These are phyloP conservation scores for Heliamphora exappendiculata DNA, from an alignment of 148 eudicot species.

Conservation along the genomic window DNA sequence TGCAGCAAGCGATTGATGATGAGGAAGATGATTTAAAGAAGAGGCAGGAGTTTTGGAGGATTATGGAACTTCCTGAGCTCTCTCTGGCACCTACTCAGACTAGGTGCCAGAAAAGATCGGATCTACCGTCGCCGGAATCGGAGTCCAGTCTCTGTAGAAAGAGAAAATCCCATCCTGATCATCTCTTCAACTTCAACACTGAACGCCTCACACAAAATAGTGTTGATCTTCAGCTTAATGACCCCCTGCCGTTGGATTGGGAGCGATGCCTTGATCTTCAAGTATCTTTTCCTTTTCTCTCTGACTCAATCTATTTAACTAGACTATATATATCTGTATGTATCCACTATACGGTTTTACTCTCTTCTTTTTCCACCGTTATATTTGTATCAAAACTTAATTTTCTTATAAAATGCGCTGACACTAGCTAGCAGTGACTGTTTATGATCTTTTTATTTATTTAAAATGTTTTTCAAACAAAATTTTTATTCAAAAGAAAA, in stretches of 20 bases:
- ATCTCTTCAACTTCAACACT: background rate
- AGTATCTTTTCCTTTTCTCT: background rate
- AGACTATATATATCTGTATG: too few relatives aligned
- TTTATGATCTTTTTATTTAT: too few relatives aligned
- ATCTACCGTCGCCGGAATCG: background rate
- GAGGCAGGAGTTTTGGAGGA: background rate
- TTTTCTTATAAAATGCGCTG: too few relatives aligned
- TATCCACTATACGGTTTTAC: too few relatives aligned
- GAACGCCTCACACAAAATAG: background rate
- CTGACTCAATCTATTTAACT: background rate
- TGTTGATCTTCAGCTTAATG: constrained; percentile 23
- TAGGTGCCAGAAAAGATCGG: background rate
- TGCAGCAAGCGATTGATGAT: background rate
- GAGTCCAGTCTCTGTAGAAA: constrained; percentile 7
- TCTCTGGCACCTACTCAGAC: constrained; percentile 10
- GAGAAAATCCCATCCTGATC: constrained; percentile 13
- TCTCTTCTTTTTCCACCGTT: too few relatives aligned
- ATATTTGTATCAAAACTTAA: too few relatives aligned
- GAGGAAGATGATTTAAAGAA: background rate
- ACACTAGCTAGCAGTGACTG: too few relatives aligned
- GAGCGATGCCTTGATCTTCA: constrained; percentile 29
- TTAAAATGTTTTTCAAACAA: too few relatives aligned
- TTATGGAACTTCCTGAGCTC: constrained; percentile 18
- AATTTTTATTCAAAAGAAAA: too few relatives aligned
- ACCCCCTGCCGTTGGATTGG: constrained; percentile 23